phyloP scores from a whole-genome alignment of 352 stramenopile species.

The Blastocystis sp. region DNA sequence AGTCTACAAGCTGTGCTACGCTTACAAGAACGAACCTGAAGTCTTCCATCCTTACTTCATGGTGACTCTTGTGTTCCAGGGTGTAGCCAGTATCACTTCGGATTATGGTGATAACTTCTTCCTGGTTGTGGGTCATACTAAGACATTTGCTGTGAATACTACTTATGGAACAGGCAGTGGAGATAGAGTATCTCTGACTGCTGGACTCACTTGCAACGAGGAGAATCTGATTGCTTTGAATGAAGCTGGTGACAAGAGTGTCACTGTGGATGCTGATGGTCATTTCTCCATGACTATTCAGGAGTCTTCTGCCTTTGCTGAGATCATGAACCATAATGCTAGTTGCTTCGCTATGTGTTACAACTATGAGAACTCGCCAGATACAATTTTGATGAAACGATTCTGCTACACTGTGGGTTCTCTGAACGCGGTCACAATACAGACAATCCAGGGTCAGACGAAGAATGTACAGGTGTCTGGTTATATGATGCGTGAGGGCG shows the following conservation, averaged over 20 bases:
- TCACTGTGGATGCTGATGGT: background rate
- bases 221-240: slow-evolving; percentile 38
- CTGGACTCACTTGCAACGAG: background rate
- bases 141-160: background rate
- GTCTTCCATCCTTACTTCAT: slow-evolving; percentile 13
- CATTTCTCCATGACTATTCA: background rate
- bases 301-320: slow-evolving; percentile 20
- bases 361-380: background rate
- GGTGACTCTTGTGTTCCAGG: slow-evolving; percentile 32
- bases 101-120: slow-evolving; percentile 20
- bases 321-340: background rate
- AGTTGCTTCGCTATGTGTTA: slow-evolving; percentile 58
- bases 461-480: background rate
- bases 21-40: background rate
- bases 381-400: background rate
- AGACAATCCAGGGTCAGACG: background rate
- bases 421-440: background rate
- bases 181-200: slow-evolving; percentile 15
- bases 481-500: slow-evolving; percentile 39
- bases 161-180: background rate
- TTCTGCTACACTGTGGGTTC: slow-evolving; percentile 3
- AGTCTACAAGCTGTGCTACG: slow-evolving; percentile 55
- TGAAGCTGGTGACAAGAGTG: background rate
- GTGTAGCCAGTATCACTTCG: background rate
- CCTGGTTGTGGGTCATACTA: slow-evolving; percentile 27